Evolutionary conservation across 768 basidiomycete species (phyloP).

Genomic region (Leccinum variicolor): DNA sequence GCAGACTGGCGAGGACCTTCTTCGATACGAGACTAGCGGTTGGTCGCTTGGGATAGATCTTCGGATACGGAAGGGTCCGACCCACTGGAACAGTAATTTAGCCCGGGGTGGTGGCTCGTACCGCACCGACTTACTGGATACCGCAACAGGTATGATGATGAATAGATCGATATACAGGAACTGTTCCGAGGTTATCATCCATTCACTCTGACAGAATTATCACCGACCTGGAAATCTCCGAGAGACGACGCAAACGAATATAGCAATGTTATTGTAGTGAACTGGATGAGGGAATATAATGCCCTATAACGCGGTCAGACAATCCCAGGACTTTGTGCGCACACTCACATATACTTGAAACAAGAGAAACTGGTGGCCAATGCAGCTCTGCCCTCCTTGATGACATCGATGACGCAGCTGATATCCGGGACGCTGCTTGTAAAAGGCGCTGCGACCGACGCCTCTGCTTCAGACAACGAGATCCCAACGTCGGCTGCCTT

Average conservation of each 20-base stretch:
- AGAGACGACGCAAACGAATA: constrained; percentile 97
- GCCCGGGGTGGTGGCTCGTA: background rate
- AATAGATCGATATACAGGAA: constrained; percentile 98
- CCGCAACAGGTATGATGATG: constrained; percentile 95
- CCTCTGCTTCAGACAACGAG: constrained; percentile 95
- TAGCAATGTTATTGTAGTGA: constrained; percentile 93
- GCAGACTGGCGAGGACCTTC: constrained; percentile 89
- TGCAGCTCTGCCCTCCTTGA: constrained; percentile 94
- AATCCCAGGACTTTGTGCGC: background rate
- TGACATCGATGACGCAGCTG: constrained; percentile 92
- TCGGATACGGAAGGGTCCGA: constrained; percentile 84
- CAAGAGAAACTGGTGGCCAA: constrained; percentile 98
- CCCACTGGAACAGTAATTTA: constrained; percentile 64
- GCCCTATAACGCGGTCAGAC: constrained; percentile 59
- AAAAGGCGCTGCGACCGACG: constrained; percentile 97
- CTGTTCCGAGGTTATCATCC: constrained; percentile 35
- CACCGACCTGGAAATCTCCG: constrained; percentile 88
- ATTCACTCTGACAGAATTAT: background rate
- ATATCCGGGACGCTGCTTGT: constrained; percentile 94
- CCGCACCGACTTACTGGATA: constrained; percentile 69
- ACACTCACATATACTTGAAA: constrained; percentile 96
- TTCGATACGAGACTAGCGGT: constrained; percentile 95
- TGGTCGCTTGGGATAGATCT: constrained; percentile 85
- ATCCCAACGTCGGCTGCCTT: constrained; percentile 99
- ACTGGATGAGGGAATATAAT: constrained; percentile 96